These are phyloP conservation scores for Dendrobium catenatum DNA, from an alignment of 106 monocot genomes.

Conservation along the genomic window DNA sequence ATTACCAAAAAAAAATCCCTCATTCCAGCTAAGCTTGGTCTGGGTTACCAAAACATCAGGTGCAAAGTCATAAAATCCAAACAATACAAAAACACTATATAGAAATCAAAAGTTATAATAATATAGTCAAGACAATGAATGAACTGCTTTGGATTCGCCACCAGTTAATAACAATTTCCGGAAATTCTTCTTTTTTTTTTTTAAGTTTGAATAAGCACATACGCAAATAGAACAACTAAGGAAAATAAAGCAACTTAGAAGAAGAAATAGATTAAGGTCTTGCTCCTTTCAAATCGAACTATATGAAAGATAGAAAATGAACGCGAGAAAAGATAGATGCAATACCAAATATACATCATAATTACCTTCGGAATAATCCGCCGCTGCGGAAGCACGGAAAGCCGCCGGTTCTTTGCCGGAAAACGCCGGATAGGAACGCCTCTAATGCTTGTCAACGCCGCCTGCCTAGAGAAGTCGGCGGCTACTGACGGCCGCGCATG, in stretches of 20 bases:
- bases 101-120: background rate
- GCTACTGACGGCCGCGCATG: background rate
- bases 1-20: no score
- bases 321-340: background rate
- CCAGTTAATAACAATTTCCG: background rate
- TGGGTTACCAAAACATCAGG: no score
- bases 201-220: background rate
- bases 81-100: background rate
- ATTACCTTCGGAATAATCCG: slow-evolving; percentile 35
- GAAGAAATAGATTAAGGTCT: background rate
- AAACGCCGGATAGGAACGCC: slow-evolving; percentile 11
- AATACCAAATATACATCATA: background rate
- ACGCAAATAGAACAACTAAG: background rate
- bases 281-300: background rate
- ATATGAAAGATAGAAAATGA: background rate
- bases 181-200: background rate
- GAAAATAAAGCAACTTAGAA: background rate
- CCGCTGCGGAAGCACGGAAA: slow-evolving; percentile 22
- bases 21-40: no score
- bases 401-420: slow-evolving; percentile 1
- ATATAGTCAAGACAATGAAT: background rate
- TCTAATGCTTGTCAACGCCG: slow-evolving; percentile 13
- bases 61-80: no score
- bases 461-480: slow-evolving; percentile 14
- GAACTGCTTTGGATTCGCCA: background rate